A percentile compares a stretch with the other conserved stretches of the same genome.
phyloP scores from a whole-genome alignment of 2,329 filamentous ascomycete species.

The Verticillium alfalfae region DNA sequence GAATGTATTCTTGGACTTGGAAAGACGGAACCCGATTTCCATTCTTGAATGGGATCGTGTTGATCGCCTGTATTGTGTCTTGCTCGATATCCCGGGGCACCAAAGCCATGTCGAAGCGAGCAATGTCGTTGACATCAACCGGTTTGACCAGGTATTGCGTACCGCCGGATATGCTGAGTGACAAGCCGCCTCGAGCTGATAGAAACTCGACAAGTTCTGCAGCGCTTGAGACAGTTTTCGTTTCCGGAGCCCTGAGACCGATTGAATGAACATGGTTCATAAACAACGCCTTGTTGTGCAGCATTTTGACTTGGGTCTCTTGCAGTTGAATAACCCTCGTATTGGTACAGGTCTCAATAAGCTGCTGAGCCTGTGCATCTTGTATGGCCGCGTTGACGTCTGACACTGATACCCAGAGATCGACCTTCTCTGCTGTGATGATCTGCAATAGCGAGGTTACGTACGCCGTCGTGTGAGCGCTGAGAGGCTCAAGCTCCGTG shows the following conservation, averaged over 20 bases:
- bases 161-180: slow-evolving; percentile 12
- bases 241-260: slow-evolving; percentile 48
- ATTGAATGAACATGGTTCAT: slow-evolving; percentile 35
- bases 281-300: slow-evolving; percentile 64
- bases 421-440: slow-evolving; percentile 53
- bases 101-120: slow-evolving; percentile 57
- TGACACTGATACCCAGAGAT: slow-evolving; percentile 71
- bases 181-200: neutral
- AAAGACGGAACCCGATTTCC: slow-evolving; percentile 37
- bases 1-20: slow-evolving; percentile 65
- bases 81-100: slow-evolving; percentile 51
- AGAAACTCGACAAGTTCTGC: slow-evolving; percentile 35
- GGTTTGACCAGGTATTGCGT: slow-evolving; percentile 60
- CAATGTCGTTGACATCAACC: slow-evolving; percentile 55
- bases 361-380: slow-evolving; percentile 60
- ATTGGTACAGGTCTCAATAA: slow-evolving; percentile 48
- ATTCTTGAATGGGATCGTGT: neutral
- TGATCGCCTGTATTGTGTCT: slow-evolving; percentile 13
- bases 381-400: slow-evolving; percentile 61
- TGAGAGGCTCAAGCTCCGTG: neutral
- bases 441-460: slow-evolving; percentile 51
- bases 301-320: slow-evolving; percentile 42
- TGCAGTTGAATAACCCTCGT: slow-evolving; percentile 55
- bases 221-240: slow-evolving; percentile 42
- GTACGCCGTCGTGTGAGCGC: slow-evolving; percentile 35